Conservation (phyloP, 495 filamentous ascomycete species). For the Penicillium waksmanii region DNA sequence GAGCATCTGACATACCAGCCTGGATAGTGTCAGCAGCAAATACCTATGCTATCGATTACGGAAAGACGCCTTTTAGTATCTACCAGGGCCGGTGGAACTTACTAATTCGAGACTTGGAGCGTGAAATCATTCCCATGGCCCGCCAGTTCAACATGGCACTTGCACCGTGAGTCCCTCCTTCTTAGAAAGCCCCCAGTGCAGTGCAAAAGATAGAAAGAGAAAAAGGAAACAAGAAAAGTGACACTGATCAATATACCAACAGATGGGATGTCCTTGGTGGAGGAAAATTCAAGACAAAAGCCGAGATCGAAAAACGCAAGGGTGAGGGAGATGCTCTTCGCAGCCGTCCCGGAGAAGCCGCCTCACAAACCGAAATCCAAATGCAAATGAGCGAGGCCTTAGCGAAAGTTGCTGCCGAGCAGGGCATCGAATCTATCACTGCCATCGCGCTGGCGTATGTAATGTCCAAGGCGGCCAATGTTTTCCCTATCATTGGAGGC, state of each 20-base stretch:
- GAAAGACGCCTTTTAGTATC: constrained; percentile 25
- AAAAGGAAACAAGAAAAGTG: not conserved
- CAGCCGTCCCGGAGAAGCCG: constrained; percentile 3
- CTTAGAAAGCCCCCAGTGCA: not conserved
- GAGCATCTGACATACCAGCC: constrained; percentile 45
- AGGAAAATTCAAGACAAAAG: constrained; percentile 54
- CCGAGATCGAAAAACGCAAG: constrained; percentile 36
- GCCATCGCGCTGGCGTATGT: constrained; percentile 72
- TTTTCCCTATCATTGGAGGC: constrained; percentile 73
- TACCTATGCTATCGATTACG: constrained; percentile 30
- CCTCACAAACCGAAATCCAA: constrained; percentile 41
- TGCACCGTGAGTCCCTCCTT: constrained; percentile 31
- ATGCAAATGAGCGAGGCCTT: constrained; percentile 50
- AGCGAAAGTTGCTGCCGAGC: constrained; percentile 54
- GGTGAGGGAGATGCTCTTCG: constrained; percentile 32
- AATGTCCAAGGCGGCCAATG: constrained; percentile 67
- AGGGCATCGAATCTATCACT: constrained; percentile 50
- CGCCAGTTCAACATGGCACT: constrained; percentile 60
- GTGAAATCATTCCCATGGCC: constrained; percentile 62
- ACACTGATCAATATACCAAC: not conserved
- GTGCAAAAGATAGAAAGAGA: not conserved
- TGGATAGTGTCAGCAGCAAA: constrained; percentile 42
- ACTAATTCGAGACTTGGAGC: constrained; percentile 52
- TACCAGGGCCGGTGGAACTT: constrained; percentile 34
- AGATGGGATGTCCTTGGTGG: constrained; percentile 54